These are phyloP conservation scores for Eudorina sp. DNA, from an alignment of 139 green algal genomes.

Conservation along the genomic window DNA sequence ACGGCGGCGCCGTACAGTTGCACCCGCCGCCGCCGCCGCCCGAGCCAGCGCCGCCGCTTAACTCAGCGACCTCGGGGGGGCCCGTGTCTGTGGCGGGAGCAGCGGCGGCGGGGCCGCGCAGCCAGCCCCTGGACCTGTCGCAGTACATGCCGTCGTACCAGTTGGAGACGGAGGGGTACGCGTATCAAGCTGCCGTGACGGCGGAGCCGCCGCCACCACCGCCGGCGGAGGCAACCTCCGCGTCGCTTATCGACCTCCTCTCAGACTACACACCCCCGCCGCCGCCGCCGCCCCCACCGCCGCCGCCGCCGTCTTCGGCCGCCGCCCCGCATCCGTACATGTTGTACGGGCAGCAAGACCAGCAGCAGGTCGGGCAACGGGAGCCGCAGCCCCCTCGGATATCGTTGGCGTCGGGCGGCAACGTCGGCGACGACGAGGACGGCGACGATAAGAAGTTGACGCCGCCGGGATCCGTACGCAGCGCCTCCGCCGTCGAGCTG, in stretches of 20 bases:
- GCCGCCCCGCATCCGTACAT: background rate
- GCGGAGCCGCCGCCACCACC: background rate
- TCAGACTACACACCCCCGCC: background rate
- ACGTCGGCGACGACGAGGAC: background rate
- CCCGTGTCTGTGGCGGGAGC: background rate
- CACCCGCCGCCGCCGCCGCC: background rate
- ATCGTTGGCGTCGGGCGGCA: background rate
- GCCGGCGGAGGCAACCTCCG: background rate
- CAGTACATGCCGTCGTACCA: slow-evolving; percentile 45
- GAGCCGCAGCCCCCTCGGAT: background rate
- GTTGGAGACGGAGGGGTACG: slow-evolving; percentile 11
- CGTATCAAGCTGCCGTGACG: background rate
- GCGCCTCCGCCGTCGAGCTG: background rate
- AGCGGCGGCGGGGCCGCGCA: too few species aligned
- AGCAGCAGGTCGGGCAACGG: background rate
- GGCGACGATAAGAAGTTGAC: slow-evolving; percentile 25
- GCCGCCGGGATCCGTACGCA: background rate
- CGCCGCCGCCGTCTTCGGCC: background rate
- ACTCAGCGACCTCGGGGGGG: too few species aligned
- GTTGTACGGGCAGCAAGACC: background rate
- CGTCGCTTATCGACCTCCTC: background rate
- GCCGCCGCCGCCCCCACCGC: background rate
- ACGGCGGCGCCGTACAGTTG: too few species aligned
- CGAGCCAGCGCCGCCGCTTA: background rate
- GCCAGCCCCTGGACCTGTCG: background rate